Evolutionary conservation across 179 eudicot genomes (phyloP).

Genomic region (Spinacia oleracea): DNA sequence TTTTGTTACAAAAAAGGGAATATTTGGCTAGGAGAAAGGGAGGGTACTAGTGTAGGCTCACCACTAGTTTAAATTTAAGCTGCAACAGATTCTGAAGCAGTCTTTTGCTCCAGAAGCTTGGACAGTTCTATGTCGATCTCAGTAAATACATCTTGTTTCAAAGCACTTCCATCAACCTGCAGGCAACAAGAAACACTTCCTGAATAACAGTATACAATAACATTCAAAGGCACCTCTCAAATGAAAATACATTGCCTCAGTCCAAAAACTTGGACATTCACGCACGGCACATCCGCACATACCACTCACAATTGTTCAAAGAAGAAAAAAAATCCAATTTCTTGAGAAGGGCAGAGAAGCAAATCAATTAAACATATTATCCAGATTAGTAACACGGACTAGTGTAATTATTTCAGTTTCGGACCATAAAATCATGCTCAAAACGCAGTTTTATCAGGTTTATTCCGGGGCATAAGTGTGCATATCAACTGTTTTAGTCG

Average conservation of each 20-base stretch:
- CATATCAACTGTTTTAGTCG: no score
- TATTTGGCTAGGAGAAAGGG: not conserved
- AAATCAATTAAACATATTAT: no score
- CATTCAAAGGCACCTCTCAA: not conserved
- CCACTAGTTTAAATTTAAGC: constrained; percentile 25
- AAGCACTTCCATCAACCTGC: constrained; percentile 75
- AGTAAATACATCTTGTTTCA: constrained; percentile 67
- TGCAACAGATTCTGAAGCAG: constrained; percentile 36
- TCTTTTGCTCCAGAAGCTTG: constrained; percentile 44
- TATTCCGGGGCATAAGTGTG: no score
- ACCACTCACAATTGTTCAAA: not conserved
- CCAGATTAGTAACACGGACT: no score
- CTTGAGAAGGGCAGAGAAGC: no score
- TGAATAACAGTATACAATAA: constrained; percentile 1
- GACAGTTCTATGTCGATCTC: constrained; percentile 64
- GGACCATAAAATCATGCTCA: no score
- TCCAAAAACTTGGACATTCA: no score
- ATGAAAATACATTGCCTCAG: not conserved
- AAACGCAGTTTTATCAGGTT: no score
- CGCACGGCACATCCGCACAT: no score
- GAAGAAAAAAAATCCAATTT: no score
- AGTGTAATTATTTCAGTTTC: no score
- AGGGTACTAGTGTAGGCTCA: not conserved
- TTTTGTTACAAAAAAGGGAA: not conserved
- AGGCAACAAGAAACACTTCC: constrained; percentile 10